Base-by-base conservation (phyloP, 129 eudicot genomes). In the Chrysanthemum makinoi region DNA sequence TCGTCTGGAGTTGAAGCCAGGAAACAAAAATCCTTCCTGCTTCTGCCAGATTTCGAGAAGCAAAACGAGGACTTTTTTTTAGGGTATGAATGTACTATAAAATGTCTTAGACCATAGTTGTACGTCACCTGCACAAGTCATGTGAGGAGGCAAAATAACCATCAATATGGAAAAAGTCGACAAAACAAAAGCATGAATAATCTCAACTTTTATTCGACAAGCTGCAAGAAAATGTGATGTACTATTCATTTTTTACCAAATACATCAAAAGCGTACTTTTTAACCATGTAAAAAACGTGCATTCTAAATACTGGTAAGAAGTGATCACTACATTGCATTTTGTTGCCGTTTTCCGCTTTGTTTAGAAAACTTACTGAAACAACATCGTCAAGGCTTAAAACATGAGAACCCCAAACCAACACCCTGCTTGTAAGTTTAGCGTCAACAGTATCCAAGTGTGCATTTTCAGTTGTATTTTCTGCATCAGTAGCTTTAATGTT, bases 351-450 rank as follows among this genome's bases (percentile, higher is more conserved):
- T 52, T 52, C 19, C 2, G 6, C 13, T 47, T 72, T 7, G 52
- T 16, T 24, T 30, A 66, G 66, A 61, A 57, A 70, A 56, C 94
- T 75, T 84, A 94, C 96, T 64, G 98, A 94, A 78, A 94, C 69
- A 63, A 94, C 90, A 75, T 94, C 96, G 30, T 86, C 93, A 39
- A 94, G 91, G 61, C 69, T 72, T 69, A 94, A 64, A 75, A 84
- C 73, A 68, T 87, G 82, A 68, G 95, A 85, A 73, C 96, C 92
- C 96, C 98, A 94, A 80, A 94, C 83, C 78, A 94, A 70, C 28
- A 95, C 90, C 82, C 89, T 86, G 90, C 96, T 94, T n/a, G 98
- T 85, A 47, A 94, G 87, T 87, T 89, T 94, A 77, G 95, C 98
- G 77, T 94, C 98, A 69, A 87, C 83, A n/a, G 88, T 74, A 71